A percentile compares a stretch with the other conserved stretches of the same genome.
Evolutionary conservation across 2,329 filamentous ascomycete species (phyloP).

Genomic region (Cercospora janseana): DNA sequence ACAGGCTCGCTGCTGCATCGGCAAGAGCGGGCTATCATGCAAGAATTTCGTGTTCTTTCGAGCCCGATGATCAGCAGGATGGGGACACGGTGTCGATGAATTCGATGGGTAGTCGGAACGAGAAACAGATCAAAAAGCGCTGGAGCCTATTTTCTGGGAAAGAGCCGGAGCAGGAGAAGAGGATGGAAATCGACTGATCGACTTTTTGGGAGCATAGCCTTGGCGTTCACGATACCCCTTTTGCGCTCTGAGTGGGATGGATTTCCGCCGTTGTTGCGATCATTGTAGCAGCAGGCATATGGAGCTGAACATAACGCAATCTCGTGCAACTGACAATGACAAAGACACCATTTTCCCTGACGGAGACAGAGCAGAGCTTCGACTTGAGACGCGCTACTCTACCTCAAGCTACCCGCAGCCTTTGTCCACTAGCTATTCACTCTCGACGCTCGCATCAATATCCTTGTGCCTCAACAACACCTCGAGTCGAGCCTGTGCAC

Average conservation of each 20-base stretch:
- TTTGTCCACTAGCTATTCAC: no score
- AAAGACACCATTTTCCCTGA: no score
- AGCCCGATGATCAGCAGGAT: slow-evolving; percentile 10
- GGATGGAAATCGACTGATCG: slow-evolving; percentile 12
- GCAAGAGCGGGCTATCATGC: slow-evolving; percentile 8
- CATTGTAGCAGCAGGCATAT: no score
- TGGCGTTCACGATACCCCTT: slow-evolving; percentile 2
- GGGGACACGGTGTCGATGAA: slow-evolving; percentile 1
- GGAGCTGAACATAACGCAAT: no score
- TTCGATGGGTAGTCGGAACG: slow-evolving; percentile 7
- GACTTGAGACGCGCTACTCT: no score
- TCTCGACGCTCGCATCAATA: no score
- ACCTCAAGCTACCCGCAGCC: no score
- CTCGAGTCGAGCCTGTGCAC: no score
- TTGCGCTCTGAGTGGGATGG: neutral
- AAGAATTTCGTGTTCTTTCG: slow-evolving; percentile 6
- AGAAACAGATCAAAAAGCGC: slow-evolving; percentile 4
- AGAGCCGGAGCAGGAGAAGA: neutral
- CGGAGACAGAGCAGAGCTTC: no score
- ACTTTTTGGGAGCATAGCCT: neutral
- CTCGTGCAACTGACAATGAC: no score
- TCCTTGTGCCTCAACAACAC: no score
- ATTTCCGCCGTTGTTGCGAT: neutral
- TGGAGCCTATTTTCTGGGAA: slow-evolving; percentile 3
- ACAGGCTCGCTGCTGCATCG: neutral